phyloP scores from a whole-genome alignment of 371 early-diverging fungal species.

The Chytridiales sp. region DNA sequence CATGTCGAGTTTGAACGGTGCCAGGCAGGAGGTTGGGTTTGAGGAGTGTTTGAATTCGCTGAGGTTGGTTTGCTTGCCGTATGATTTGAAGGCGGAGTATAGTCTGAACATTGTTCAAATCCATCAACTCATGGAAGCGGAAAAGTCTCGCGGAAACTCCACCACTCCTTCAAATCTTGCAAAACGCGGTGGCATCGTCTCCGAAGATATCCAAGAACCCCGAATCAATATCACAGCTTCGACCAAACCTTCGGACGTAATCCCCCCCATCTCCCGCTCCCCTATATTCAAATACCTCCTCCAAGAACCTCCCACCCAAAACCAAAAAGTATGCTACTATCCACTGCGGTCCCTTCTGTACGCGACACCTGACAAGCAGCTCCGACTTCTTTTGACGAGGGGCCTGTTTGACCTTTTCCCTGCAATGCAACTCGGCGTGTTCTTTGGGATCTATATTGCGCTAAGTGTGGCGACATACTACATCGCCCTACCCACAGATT shows the following conservation, averaged over 20 bases:
- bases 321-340: constrained; percentile 30
- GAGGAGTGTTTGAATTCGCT: constrained; percentile 8
- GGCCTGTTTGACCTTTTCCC: constrained; percentile 30
- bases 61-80: constrained; percentile 26
- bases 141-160: too few species aligned
- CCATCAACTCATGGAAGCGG: too few species aligned
- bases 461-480: constrained; percentile 31
- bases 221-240: neutral
- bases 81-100: constrained; percentile 14
- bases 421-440: neutral
- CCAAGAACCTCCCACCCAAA: neutral
- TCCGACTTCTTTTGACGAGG: constrained; percentile 33
- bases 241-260: neutral
- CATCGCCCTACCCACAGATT: constrained; percentile 40
- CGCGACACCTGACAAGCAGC: constrained; percentile 39
- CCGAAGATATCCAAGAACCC: too few species aligned
- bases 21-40: constrained; percentile 6
- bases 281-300: neutral
- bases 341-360: constrained; percentile 31
- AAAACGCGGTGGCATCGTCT: too few species aligned
- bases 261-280: neutral
- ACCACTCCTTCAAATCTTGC: neutral
- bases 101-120: too few species aligned
- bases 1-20: neutral
- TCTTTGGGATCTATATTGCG: constrained; percentile 20